Evolutionary conservation across 176 grass and related monocot genomes (phyloP).

Genomic region (Coix lacrymajobi): DNA sequence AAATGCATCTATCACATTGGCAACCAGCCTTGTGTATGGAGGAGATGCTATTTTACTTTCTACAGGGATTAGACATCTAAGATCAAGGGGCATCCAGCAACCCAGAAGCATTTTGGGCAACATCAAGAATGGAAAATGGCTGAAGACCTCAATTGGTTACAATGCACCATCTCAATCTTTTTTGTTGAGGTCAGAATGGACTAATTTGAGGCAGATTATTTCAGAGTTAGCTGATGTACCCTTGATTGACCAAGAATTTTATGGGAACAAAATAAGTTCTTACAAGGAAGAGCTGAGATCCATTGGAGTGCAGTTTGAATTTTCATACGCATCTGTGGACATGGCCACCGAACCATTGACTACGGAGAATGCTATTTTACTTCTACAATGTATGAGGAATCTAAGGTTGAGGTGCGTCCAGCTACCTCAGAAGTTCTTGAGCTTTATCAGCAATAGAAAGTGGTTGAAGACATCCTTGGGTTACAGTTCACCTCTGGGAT

Average conservation of each 20-base stretch:
- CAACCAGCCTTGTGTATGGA: constrained; percentile 6
- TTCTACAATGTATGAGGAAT: constrained; percentile 2
- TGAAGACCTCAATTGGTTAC: constrained; percentile 29
- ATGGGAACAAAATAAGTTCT: constrained; percentile 14
- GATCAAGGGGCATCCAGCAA: background rate
- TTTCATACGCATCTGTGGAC: background rate
- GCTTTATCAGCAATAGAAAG: constrained; percentile 20
- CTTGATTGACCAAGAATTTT: constrained; percentile 36
- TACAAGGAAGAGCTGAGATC: constrained; percentile 30
- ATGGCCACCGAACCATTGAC: background rate
- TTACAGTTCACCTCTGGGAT: constrained; percentile 15
- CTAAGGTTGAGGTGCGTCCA: background rate
- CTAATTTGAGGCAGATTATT: background rate
- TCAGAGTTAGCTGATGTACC: background rate
- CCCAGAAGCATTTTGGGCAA: background rate
- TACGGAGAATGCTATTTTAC: constrained; percentile 20
- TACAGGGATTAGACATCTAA: constrained; percentile 16
- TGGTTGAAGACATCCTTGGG: constrained; percentile 39
- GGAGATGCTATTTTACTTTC: constrained; percentile 5
- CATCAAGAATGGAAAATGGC: constrained; percentile 32
- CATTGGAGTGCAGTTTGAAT: constrained; percentile 32
- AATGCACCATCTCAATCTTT: constrained; percentile 15
- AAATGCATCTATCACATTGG: constrained; percentile 6
- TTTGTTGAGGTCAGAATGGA: constrained; percentile 8
- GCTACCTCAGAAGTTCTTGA: constrained; percentile 11